phyloP scores from a whole-genome alignment of 2,329 filamentous ascomycete species.

The Fusarium bactridioides region DNA sequence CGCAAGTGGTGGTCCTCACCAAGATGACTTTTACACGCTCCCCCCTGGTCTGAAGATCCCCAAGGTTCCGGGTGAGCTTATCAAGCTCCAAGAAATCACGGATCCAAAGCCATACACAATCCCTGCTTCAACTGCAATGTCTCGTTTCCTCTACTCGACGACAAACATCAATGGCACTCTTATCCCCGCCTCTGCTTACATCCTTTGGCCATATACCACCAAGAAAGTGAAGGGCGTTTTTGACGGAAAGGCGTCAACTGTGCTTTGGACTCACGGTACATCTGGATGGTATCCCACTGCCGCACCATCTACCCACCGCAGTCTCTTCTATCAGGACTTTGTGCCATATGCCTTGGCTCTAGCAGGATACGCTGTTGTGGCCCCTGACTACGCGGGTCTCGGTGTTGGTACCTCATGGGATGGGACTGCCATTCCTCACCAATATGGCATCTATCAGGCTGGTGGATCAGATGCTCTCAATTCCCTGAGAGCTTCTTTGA shows the following conservation, averaged over 20 bases:
- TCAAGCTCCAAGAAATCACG: background rate
- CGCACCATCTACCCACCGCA: background rate
- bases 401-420: background rate
- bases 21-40: background rate
- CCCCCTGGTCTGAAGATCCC: background rate
- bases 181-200: background rate
- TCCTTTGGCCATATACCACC: background rate
- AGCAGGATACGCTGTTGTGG: conserved; percentile 13
- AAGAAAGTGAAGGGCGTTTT: background rate
- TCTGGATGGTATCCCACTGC: background rate
- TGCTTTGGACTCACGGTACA: background rate
- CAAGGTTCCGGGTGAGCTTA: background rate
- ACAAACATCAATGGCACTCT: background rate
- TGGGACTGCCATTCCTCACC: background rate
- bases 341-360: background rate
- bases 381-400: conserved; percentile 22
- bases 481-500: background rate
- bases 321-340: background rate
- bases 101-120: background rate
- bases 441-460: background rate
- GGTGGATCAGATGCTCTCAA: background rate
- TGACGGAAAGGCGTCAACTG: background rate
- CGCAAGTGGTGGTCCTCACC: background rate
- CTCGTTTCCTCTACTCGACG: background rate
- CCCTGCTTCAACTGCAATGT: background rate